Evolutionary conservation across 208 protist species (phyloP), one percentile per base, ranked within the genome.

Genomic region (Strigomonas oncopelti): DNA sequence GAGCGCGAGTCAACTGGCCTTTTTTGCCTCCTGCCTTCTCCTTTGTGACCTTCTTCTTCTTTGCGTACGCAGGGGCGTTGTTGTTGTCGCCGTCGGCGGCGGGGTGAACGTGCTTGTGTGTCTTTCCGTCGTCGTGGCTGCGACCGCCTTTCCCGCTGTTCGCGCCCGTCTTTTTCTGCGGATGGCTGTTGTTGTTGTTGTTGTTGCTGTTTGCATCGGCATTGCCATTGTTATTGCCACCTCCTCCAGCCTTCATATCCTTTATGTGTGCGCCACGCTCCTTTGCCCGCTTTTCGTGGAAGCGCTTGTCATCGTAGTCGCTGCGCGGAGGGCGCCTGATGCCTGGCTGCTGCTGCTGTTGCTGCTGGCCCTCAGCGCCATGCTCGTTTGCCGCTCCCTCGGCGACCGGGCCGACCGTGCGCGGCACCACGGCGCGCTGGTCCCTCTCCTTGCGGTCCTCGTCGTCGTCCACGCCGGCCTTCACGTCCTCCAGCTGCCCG

Each of bases 231-330:
- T n/a, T n/a, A n/a, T n/a, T n/a, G n/a, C n/a, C n/a, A n/a, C n/a
- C 16, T 62, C 60, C 25, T 65, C 11, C 67, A 9, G 71, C 76
- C 38, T 83, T 71, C 8, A 75, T 72, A 42, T 88, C 36, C 68
- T 91, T 87, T 20, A 84, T 71, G 13, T 67, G 65, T 38, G 65
- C 58, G 54, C 71, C 42, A 4, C 85, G 85, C 36, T 84, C 60
- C 56, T 85, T 87, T 0, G 76, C 70, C 25, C 77, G 71, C 38
- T 82, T 67, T 56, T 73, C 82, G 62, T 90, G 78, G 62, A 80
- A 92, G 13, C 67, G 79, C 71, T 95, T 95, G 66, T 87, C 74
- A 64, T 92, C 72, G 71, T 95, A 93, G 36, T 77, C 74, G 65
- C 84, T 84, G 28, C 83, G 83, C 4, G 78, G 74, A 0, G 65